Conservation (phyloP, 768 basidiomycete genomes). For the Holtermannia corniformis region DNA sequence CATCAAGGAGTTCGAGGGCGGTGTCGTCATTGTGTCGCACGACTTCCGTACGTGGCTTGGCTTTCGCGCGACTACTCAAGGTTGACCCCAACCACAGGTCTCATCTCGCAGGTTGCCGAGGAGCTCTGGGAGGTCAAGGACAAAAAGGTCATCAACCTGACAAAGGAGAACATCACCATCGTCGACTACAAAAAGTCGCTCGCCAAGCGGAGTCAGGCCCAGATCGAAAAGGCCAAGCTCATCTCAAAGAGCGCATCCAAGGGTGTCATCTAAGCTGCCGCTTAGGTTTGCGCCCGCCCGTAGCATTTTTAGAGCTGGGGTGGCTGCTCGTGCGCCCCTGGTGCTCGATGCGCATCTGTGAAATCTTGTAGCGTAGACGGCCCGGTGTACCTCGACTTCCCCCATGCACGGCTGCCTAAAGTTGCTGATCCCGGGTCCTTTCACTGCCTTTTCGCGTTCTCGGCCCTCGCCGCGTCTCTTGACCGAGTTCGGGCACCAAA, state of each 20-base stretch:
- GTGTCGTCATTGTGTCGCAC: conserved; percentile 98
- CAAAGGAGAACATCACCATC: conserved; percentile 82
- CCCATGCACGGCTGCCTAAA: too few relatives aligned
- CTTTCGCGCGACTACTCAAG: neutral
- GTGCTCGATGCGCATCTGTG: too few relatives aligned
- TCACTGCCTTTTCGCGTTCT: too few relatives aligned
- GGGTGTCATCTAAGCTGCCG: conserved; percentile 24
- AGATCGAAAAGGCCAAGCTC: conserved; percentile 87
- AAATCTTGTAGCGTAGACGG: too few relatives aligned
- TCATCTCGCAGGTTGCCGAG: conserved; percentile 95
- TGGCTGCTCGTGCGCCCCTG: too few relatives aligned
- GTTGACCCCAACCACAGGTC: conserved; percentile 47
- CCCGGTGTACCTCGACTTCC: too few relatives aligned
- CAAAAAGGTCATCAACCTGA: conserved; percentile 83
- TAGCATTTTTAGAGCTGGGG: too few relatives aligned
- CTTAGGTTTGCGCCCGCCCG: too few relatives aligned
- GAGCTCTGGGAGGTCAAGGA: conserved; percentile 98
- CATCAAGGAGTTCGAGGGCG: conserved; percentile 94
- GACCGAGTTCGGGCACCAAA: too few relatives aligned
- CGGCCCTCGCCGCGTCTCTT: too few relatives aligned
- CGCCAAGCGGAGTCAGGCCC: conserved; percentile 66
- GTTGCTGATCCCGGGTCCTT: too few relatives aligned
- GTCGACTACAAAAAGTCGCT: conserved; percentile 81
- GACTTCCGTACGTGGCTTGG: conserved; percentile 72
- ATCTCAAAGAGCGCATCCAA: conserved; percentile 67